Percentiles rank a stretch among this genome's conserved stretches.
Conservation (phyloP, 2,329 filamentous ascomycete species). For the Colletotrichum sp. region DNA sequence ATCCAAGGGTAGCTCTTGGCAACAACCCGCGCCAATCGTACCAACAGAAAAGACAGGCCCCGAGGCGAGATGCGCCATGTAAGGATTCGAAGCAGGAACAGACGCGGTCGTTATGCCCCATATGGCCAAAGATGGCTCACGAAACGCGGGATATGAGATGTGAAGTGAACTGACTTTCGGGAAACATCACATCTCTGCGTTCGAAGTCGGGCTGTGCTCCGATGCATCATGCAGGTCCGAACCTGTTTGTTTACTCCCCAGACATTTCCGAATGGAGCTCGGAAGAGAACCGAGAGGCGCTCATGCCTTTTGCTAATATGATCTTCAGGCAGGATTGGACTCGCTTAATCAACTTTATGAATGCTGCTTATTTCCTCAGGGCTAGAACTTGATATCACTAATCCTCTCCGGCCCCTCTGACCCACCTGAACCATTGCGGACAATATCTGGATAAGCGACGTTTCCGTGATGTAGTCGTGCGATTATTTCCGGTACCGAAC, state of each 20-base stretch:
- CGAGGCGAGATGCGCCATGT: background rate
- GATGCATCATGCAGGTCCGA: background rate
- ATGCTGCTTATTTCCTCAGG: background rate
- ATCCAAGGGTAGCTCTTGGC: background rate
- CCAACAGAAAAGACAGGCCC: background rate
- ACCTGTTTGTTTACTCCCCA: background rate
- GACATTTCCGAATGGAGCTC: background rate
- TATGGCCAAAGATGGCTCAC: background rate
- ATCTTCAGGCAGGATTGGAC: background rate
- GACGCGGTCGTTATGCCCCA: background rate
- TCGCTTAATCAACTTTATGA: background rate
- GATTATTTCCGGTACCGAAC: background rate
- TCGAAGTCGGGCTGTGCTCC: background rate
- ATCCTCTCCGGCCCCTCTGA: background rate
- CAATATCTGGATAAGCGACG: background rate
- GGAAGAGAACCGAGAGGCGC: background rate
- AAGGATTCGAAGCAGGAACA: background rate
- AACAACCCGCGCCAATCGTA: background rate
- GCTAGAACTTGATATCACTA: background rate
- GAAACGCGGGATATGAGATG: background rate
- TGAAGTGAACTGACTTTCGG: background rate
- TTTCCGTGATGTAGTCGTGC: background rate
- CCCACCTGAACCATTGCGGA: background rate
- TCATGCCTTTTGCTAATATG: background rate
- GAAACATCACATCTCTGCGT: background rate